Percentiles rank a stretch among this genome's conserved stretches.
Evolutionary conservation across 805 yeast species (phyloP).

Genomic region (Schizosaccharomyces osmophilus): DNA sequence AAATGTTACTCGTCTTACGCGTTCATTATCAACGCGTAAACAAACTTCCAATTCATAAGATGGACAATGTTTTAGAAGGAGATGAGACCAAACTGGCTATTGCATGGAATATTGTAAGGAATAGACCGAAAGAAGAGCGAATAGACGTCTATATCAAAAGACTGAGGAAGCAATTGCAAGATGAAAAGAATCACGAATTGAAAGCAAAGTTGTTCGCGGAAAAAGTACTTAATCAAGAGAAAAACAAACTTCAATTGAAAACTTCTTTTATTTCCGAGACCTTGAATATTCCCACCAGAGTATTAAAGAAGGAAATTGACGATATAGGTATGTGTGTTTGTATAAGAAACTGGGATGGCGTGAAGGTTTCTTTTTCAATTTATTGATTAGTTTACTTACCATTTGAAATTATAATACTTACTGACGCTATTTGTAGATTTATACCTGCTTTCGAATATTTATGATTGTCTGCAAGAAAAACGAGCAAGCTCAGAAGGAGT

Average conservation of each 20-base stretch:
- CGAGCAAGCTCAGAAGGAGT: not conserved
- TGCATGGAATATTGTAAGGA: not conserved
- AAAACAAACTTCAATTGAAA: not conserved
- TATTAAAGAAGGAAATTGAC: not conserved
- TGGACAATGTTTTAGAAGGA: not conserved
- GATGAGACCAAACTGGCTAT: not conserved
- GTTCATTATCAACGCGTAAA: not conserved
- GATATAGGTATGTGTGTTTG: not conserved
- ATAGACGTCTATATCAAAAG: not conserved
- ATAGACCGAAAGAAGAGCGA: not conserved
- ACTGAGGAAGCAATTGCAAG: not conserved
- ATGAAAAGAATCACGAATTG: not conserved
- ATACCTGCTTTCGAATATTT: not conserved
- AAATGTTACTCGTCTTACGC: no score
- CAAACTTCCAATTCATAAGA: not conserved
- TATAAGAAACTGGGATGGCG: not conserved
- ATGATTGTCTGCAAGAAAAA: not conserved
- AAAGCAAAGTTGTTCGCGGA: not conserved
- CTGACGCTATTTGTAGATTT: not conserved
- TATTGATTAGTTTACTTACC: no score
- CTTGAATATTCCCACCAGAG: not conserved
- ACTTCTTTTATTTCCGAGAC: not conserved
- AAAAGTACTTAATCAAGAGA: not conserved
- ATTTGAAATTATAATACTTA: not conserved
- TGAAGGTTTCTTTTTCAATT: no score